These are phyloP conservation scores for Solanum aculeatissimum DNA, from an alignment of 305 asterid genomes.

Conservation along the genomic window DNA sequence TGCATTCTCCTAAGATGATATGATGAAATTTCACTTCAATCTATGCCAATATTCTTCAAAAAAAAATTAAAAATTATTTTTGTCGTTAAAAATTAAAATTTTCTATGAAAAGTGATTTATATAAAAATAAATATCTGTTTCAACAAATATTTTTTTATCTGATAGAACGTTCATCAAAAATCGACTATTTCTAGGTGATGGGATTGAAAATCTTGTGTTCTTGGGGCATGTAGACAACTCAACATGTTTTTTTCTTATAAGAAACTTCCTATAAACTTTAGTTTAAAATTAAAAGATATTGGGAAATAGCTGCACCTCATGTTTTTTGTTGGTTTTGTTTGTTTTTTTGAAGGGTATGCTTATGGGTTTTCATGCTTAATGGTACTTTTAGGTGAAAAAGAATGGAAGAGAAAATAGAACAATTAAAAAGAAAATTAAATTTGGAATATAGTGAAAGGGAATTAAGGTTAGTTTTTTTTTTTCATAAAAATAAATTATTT, in stretches of 20 bases:
- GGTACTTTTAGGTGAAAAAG: neutral
- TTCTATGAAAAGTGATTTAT: fast-evolving
- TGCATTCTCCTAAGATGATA: neutral
- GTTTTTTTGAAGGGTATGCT: neutral
- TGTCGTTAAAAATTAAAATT: neutral
- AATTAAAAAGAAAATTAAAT: neutral
- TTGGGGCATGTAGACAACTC: neutral
- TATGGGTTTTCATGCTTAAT: neutral
- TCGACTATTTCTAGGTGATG: neutral
- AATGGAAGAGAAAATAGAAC: neutral
- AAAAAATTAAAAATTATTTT: neutral
- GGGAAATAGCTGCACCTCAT: neutral
- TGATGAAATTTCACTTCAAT: neutral
- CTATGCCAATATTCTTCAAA: neutral
- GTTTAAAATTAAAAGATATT: neutral
- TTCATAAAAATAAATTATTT: neutral
- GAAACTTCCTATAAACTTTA: neutral
- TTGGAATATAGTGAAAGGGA: neutral
- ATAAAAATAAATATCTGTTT: neutral
- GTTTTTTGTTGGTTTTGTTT: neutral
- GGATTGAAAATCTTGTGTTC: neutral
- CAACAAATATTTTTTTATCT: neutral
- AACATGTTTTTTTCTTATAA: neutral
- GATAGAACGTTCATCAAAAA: neutral
- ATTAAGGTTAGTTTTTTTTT: neutral